Evolutionary conservation across 768 basidiomycete genomes (phyloP), one percentile per base, ranked within the genome.

Genomic region (Kwoniella sp.): DNA sequence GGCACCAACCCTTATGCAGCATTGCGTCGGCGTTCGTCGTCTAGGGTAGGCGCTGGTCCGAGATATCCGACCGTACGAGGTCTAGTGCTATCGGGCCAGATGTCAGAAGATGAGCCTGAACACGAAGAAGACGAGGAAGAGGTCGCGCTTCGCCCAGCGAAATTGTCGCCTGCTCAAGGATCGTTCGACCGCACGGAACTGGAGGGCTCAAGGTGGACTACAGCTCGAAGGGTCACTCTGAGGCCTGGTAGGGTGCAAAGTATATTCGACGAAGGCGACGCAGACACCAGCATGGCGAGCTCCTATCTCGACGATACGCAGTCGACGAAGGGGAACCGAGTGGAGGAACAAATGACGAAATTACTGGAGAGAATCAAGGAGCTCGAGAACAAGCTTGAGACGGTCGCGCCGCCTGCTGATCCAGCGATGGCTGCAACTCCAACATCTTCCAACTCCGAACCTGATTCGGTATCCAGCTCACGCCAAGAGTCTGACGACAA

Each of bases 321-420:
- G 9, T 37, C 52, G 38, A 69, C 65, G 48, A 45, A 57, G 23
- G 38, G 73, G 57, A 70, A 67, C 34, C 31, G 54, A 28, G 31
- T 75, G 60, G 68, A 69, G 31, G 52, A 51, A 4, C 61, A 71
- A 31, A 63, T 75, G 66, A 26, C 31, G 8, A 30, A 55, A 26
- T 51, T 75, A 34, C 26, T 71, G 47, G 57, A 53, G 13, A 23
- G 72, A 15, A 63, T 73, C 38, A 68, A 69, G 41, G 72, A 75
- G 53, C 65, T 75, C 23, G 63, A 72, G 41, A 26, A 54, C 23
- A 47, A 55, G 52, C 41, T 66, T 7, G 56, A 61, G 15, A 7
- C 55, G 4, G 55, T 62, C 11, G 29, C 55, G 9, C 26, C 17
- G 15, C 41, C 41, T 9, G 28, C 28, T 23, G 4, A 4, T 2